Evolutionary conservation across 1,284 basidiomycete species (phyloP).

Genomic region (Acaromyces ingoldii): DNA sequence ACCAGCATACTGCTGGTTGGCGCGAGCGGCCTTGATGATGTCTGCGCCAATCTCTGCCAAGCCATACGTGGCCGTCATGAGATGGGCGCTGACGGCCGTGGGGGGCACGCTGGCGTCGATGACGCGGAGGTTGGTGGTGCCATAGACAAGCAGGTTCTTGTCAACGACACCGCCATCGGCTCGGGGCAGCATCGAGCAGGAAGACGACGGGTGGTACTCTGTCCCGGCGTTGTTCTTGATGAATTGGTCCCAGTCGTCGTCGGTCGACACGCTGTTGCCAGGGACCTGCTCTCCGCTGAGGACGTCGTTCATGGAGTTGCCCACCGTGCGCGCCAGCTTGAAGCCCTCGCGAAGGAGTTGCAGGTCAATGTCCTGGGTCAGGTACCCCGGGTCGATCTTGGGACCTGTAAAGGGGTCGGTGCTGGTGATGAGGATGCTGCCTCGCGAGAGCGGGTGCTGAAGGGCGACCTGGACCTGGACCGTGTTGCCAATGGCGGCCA

Average conservation of each 20-base stretch:
- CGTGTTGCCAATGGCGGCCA: constrained; percentile 22
- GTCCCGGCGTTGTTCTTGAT: constrained; percentile 53
- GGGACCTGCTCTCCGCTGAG: constrained; percentile 19
- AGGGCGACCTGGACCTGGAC: constrained; percentile 61
- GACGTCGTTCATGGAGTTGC: constrained; percentile 27
- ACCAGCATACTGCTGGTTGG: too few species aligned
- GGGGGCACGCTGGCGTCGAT: constrained; percentile 43
- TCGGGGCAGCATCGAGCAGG: constrained; percentile 36
- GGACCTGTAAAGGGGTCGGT: constrained; percentile 59
- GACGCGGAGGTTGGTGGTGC: constrained; percentile 35
- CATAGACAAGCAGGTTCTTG: constrained; percentile 32
- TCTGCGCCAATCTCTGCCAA: constrained; percentile 42
- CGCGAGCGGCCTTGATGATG: constrained; percentile 14
- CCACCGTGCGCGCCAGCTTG: constrained; percentile 56
- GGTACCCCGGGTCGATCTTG: constrained; percentile 63
- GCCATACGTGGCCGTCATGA: constrained; percentile 62
- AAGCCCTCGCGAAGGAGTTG: constrained; percentile 29
- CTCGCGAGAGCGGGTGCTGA: constrained; percentile 34
- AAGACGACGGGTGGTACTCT: constrained; percentile 57
- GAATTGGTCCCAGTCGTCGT: constrained; percentile 57
- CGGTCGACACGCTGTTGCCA: constrained; percentile 40
- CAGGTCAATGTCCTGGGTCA: constrained; percentile 36
- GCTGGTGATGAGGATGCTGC: constrained; percentile 45
- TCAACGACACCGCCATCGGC: constrained; percentile 42
- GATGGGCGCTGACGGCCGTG: constrained; percentile 53